Percentiles rank a stretch among this genome's conserved stretches.
Evolutionary conservation across 2,329 filamentous ascomycete species (phyloP).

Genomic region (Aspergillus sp.): DNA sequence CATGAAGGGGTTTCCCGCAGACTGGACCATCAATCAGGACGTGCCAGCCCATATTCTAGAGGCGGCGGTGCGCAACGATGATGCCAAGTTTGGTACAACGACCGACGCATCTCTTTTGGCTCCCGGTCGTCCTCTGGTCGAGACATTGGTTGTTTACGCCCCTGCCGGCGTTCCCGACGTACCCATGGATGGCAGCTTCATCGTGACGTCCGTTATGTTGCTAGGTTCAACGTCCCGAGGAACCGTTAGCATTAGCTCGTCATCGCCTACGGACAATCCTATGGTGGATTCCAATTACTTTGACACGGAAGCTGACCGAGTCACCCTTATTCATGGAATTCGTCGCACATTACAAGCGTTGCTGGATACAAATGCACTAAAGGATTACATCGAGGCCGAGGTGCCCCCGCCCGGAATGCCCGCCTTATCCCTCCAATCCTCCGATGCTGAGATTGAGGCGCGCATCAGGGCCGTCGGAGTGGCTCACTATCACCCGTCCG

Average conservation of each 20-base stretch:
- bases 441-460: not conserved
- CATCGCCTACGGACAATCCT: not conserved
- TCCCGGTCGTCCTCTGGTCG: not conserved
- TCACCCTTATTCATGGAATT: not conserved
- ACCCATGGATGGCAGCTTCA: conserved; percentile 8
- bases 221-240: conserved; percentile 8
- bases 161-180: not conserved
- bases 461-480: not conserved
- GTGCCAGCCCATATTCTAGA: not conserved
- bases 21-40: not conserved
- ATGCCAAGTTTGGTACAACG: not conserved
- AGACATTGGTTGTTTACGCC: not conserved
- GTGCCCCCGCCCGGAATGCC: conserved; percentile 1
- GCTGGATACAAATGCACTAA: not conserved
- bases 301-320: conserved; percentile 4
- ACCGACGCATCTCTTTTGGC: not conserved
- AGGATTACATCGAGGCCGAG: not conserved
- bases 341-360: conserved; percentile 1
- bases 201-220: conserved; percentile 8
- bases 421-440: not conserved
- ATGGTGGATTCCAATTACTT: conserved; percentile 5
- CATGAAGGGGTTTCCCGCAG: not conserved
- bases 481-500: not conserved
- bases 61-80: not conserved
- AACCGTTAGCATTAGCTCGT: conserved; percentile 5